Conservation (phyloP, 176 grass and related monocot species). For the Raddia guianensis region DNA sequence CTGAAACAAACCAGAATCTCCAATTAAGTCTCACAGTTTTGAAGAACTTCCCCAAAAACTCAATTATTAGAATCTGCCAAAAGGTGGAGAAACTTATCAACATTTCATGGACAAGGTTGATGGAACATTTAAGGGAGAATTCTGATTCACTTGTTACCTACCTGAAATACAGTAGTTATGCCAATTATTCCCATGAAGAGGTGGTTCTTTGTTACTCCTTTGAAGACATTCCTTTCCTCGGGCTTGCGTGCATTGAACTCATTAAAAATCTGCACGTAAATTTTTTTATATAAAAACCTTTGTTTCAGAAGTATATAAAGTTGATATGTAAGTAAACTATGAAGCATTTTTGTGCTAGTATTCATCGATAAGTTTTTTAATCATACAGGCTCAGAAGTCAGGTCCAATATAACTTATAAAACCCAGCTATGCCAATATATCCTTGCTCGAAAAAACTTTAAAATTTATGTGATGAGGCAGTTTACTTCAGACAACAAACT, state of each 20-base stretch:
- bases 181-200: conserved; percentile 83
- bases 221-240: conserved; percentile 81
- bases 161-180: conserved; percentile 76
- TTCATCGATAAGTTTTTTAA: background rate
- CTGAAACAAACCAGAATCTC: conserved; percentile 83
- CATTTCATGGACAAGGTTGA: conserved; percentile 14
- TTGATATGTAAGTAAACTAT: background rate
- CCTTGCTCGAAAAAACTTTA: background rate
- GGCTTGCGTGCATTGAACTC: conserved; percentile 96
- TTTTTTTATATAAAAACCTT: background rate
- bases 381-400: background rate
- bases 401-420: background rate
- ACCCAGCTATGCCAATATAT: conserved; percentile 1
- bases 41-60: conserved; percentile 93
- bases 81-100: background rate
- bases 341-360: background rate
- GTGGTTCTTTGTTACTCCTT: conserved; percentile 73
- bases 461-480: background rate
- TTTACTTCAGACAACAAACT: conserved; percentile 17
- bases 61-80: conserved; percentile 80
- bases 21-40: conserved; percentile 85
- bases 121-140: conserved; percentile 25
- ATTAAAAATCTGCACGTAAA: conserved; percentile 70
- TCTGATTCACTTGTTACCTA: conserved; percentile 54
- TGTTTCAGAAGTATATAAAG: conserved; percentile 9